Percentiles rank a stretch among this genome's conserved stretches.
Evolutionary conservation across 2,329 filamentous ascomycete species (phyloP).

Genomic region (Fusarium sterilihyphosum): DNA sequence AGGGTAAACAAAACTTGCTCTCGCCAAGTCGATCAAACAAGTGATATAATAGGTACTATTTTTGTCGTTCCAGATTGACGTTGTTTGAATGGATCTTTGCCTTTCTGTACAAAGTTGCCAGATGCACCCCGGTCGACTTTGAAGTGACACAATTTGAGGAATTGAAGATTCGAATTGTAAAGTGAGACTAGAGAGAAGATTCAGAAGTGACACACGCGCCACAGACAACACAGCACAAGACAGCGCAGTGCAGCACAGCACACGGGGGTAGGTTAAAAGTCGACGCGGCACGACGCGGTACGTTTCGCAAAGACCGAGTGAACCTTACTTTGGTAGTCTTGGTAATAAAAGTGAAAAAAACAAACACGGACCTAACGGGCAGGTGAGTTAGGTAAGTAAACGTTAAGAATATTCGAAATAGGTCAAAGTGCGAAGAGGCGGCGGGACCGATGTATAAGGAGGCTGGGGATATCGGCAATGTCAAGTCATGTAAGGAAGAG

Average conservation of each 20-base stretch:
- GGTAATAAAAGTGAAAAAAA: background rate
- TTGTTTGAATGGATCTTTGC: background rate
- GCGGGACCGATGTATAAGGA: slow-evolving; percentile 18
- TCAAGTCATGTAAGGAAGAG: background rate
- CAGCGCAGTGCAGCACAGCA: background rate
- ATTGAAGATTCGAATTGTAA: background rate
- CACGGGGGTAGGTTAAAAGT: background rate
- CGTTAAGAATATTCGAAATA: background rate
- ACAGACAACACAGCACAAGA: background rate
- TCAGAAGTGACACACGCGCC: slow-evolving; percentile 15
- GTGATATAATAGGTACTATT: slow-evolving; percentile 23
- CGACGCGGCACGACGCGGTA: slow-evolving; percentile 33
- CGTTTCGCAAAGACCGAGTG: slow-evolving; percentile 2
- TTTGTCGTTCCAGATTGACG: slow-evolving; percentile 17
- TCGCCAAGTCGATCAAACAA: slow-evolving; percentile 23
- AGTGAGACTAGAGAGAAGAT: background rate
- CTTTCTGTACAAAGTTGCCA: background rate
- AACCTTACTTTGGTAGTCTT: slow-evolving; percentile 2
- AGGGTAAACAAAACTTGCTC: slow-evolving; percentile 25
- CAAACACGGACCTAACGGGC: slow-evolving; percentile 1
- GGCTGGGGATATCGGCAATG: slow-evolving; percentile 12
- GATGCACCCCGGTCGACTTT: background rate
- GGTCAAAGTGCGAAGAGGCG: slow-evolving; percentile 24
- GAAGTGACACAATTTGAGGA: background rate
- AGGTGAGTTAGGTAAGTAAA: background rate